Conservation (phyloP, 208 protist species). For the Acanthamoeba sp. region DNA sequence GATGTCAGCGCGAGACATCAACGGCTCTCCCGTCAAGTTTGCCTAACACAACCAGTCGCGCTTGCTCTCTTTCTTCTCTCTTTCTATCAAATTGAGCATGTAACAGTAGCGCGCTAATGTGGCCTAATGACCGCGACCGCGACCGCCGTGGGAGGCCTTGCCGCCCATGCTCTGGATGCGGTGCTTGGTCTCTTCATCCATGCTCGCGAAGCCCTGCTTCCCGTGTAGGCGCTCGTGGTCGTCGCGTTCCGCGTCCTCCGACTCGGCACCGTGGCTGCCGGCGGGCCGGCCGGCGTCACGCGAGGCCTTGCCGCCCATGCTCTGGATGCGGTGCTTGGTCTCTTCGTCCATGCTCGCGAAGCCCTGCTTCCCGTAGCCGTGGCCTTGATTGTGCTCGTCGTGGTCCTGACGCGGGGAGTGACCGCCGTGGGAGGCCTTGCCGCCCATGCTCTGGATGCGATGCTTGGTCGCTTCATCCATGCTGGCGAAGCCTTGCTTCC, state of each 20-base stretch:
- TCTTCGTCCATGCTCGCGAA: conserved; percentile 27
- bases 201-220: conserved; percentile 1
- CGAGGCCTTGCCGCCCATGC: conserved; percentile 24
- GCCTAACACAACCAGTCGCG: neutral
- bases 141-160: conserved; percentile 6
- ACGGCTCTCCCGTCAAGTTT: neutral
- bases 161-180: conserved; percentile 28
- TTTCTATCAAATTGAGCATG: no score
- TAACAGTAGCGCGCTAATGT: no score
- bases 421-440: neutral
- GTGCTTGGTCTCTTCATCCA: conserved; percentile 18
- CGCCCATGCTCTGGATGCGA: neutral
- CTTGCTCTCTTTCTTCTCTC: no score
- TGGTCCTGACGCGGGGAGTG: no score
- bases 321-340: conserved; percentile 28
- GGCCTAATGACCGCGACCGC: neutral
- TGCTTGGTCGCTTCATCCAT: conserved; percentile 15
- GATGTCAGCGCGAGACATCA: neutral
- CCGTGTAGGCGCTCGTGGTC: neutral
- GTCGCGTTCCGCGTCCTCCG: no score
- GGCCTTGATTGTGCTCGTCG: neutral
- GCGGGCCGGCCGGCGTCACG: neutral
- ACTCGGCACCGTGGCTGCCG: no score
- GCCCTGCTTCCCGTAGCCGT: neutral
- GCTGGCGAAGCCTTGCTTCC: neutral